Conservation (phyloP, 192 early-diverging fungal species). For the Spizellomyces punctatus region DNA sequence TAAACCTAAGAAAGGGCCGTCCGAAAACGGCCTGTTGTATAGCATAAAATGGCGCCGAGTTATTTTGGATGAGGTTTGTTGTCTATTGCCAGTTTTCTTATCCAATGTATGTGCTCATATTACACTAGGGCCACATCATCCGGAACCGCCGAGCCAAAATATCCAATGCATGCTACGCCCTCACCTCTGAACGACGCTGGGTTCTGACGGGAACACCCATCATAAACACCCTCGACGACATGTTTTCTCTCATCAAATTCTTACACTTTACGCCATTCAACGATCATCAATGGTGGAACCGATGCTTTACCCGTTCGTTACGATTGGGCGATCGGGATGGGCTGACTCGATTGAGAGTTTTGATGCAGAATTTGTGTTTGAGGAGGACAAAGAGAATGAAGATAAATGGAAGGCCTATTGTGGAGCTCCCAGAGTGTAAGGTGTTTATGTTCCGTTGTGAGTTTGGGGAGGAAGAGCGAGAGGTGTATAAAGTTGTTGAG, state of each 20-base stretch:
- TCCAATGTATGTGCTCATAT: no score
- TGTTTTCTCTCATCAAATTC: no score
- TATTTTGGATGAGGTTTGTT: slow-evolving; percentile 84
- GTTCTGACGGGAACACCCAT: no score
- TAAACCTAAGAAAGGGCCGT: neutral
- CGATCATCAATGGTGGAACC: slow-evolving; percentile 8
- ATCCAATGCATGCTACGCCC: no score
- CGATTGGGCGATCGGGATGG: neutral
- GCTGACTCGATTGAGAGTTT: neutral
- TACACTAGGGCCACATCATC: no score
- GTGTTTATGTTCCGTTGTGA: neutral
- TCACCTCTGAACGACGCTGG: no score
- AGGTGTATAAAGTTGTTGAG: neutral
- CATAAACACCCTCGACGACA: no score
- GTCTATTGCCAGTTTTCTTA: slow-evolving; percentile 14
- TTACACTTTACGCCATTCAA: neutral
- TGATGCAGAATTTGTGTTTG: slow-evolving; percentile 5
- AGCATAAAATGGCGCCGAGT: slow-evolving; percentile 76
- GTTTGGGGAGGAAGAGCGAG: neutral
- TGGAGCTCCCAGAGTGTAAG: neutral
- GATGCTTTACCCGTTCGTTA: neutral
- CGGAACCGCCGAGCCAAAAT: no score
- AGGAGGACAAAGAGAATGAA: slow-evolving; percentile 8
- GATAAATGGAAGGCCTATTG: neutral
- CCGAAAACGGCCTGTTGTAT: slow-evolving; percentile 34